A percentile compares a stretch with the other conserved stretches of the same genome.
Conservation (phyloP, 225 moss, liverwort and hornwort species). For the Straminergon stramineum region DNA sequence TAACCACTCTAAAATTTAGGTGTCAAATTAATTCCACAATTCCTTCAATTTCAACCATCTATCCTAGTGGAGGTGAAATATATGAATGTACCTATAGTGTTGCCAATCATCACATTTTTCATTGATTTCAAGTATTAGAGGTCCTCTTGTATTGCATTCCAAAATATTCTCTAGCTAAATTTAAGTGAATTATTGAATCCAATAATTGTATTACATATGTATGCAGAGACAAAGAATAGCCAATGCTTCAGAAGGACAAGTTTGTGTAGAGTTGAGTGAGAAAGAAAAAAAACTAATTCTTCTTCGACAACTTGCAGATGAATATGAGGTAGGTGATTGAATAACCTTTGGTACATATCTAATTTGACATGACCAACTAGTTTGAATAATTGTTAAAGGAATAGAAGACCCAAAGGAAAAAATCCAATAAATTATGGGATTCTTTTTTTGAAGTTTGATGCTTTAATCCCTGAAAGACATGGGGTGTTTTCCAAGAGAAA, state of each 20-base stretch:
- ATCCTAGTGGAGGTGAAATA: neutral
- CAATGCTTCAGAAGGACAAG: neutral
- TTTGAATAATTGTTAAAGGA: neutral
- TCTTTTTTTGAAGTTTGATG: neutral
- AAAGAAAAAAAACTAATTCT: slow-evolving; percentile 23
- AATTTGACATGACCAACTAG: neutral
- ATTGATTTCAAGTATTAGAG: neutral
- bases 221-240: slow-evolving; percentile 14
- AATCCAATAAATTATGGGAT: fast-evolving
- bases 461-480: fast-evolving
- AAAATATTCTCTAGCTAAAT: neutral
- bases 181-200: neutral
- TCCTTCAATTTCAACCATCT: neutral
- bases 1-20: too few species aligned
- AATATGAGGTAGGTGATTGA: slow-evolving; percentile 38
- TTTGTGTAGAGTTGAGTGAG: neutral
- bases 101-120: neutral
- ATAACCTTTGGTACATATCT: neutral
- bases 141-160: neutral
- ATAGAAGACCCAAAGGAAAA: neutral
- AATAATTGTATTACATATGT: neutral
- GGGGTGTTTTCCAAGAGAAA: neutral
- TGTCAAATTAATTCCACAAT: fast-evolving
- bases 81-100: neutral
- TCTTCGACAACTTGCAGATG: slow-evolving; percentile 65